A percentile compares a stretch with the other conserved stretches of the same genome.
Evolutionary conservation across 2,329 filamentous ascomycete species (phyloP).

Genomic region (Decorospora gaudefroyi): DNA sequence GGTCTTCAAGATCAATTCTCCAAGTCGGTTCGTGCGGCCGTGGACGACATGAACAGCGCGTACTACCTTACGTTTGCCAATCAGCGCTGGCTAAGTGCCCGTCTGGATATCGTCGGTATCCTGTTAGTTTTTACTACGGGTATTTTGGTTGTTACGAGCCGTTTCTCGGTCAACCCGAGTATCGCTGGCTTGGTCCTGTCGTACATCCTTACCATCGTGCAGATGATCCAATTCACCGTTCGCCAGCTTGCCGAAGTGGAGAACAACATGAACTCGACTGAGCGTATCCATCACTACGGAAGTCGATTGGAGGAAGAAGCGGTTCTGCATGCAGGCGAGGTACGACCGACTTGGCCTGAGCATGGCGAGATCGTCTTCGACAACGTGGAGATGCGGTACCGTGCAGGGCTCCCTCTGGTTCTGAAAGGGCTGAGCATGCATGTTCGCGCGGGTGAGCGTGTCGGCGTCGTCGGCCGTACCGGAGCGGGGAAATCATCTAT

Average conservation of each 20-base stretch:
- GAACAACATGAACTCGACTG: constrained; percentile 97
- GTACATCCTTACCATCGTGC: constrained; percentile 90
- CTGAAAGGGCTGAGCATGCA: constrained; percentile 64
- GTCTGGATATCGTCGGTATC: constrained; percentile 83
- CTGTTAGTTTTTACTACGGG: constrained; percentile 84
- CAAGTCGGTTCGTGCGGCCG: constrained; percentile 67
- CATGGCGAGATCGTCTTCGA: constrained; percentile 68
- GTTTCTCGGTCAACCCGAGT: constrained; percentile 81
- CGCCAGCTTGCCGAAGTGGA: constrained; percentile 93
- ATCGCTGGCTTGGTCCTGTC: constrained; percentile 87
- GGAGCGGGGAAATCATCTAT: constrained; percentile 83
- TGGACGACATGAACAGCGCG: constrained; percentile 91
- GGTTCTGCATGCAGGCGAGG: constrained; percentile 72
- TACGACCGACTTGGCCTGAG: constrained; percentile 80
- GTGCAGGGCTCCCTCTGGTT: constrained; percentile 55
- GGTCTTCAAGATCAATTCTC: constrained; percentile 78
- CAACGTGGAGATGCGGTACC: constrained; percentile 58
- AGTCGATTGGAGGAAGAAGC: constrained; percentile 86
- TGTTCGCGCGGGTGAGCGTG: constrained; percentile 73
- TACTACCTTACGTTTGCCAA: constrained; percentile 97
- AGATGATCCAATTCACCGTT: constrained; percentile 95
- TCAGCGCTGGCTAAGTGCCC: constrained; percentile 87
- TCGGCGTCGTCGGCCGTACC: constrained; percentile 80
- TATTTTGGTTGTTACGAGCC: constrained; percentile 88
- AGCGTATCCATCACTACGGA: constrained; percentile 89